Percentiles rank a stretch among this genome's conserved stretches.
Conservation (phyloP, 768 basidiomycete species). For the Coprinopsis cinerea region DNA sequence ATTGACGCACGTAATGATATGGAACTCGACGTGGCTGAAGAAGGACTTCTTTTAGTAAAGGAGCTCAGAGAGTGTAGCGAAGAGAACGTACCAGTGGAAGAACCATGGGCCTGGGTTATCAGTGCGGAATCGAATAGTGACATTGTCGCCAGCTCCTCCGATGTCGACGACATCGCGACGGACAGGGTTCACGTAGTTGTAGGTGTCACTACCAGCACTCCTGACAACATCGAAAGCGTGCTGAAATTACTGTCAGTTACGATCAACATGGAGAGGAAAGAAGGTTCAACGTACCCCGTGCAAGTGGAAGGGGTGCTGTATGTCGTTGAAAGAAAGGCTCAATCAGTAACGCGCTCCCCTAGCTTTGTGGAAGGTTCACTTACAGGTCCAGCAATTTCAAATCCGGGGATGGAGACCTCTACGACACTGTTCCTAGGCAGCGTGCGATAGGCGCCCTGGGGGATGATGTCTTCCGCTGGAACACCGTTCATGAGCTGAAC, state of each 20-base stretch:
- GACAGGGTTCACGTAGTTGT: conserved; percentile 49
- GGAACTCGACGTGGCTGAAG: conserved; percentile 7
- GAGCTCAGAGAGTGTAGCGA: not conserved
- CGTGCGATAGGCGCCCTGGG: conserved; percentile 33
- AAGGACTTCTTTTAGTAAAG: not conserved
- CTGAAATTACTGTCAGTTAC: conserved; percentile 1
- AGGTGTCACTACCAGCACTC: conserved; percentile 30
- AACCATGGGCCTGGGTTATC: conserved; percentile 67
- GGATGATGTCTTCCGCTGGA: conserved; percentile 32
- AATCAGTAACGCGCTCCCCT: not conserved
- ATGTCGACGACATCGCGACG: conserved; percentile 52
- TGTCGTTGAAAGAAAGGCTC: not conserved
- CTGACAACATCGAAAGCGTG: conserved; percentile 38
- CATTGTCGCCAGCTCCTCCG: conserved; percentile 31
- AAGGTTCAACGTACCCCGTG: conserved; percentile 36
- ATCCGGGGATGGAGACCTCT: conserved; percentile 40
- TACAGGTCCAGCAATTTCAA: conserved; percentile 13
- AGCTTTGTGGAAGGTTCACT: not conserved
- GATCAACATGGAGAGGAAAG: not conserved
- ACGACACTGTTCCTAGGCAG: conserved; percentile 42
- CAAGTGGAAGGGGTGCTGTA: conserved; percentile 38
- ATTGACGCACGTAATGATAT: conserved; percentile 11
- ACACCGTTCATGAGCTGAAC: conserved; percentile 47
- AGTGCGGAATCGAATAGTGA: conserved; percentile 57
- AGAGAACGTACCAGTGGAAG: conserved; percentile 30